These are phyloP conservation scores for Globisporangium lucens DNA, from an alignment of 352 stramenopile genomes.

Conservation along the genomic window DNA sequence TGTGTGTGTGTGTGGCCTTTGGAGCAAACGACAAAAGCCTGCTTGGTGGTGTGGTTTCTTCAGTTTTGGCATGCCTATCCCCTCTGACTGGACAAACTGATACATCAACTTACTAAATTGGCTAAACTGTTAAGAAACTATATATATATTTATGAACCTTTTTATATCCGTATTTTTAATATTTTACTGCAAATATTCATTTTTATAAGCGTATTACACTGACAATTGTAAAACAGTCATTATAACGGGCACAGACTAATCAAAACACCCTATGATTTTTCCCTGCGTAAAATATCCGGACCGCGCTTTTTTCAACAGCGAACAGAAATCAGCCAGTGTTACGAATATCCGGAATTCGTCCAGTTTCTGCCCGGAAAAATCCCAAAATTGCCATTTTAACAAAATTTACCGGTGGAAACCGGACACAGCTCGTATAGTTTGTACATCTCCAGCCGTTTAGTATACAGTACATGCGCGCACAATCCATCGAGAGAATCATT, in stretches of 20 bases:
- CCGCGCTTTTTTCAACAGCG: conserved; percentile 5
- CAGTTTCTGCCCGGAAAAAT: too few species aligned
- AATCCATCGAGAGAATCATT: conserved; percentile 6
- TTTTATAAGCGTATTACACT: neutral
- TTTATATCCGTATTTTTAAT: too few species aligned
- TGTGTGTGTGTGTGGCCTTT: neutral
- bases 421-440: neutral
- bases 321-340: conserved; percentile 3
- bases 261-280: neutral
- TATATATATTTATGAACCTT: neutral
- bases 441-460: neutral
- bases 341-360: too few species aligned
- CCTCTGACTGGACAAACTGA: neutral
- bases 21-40: neutral
- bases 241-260: neutral
- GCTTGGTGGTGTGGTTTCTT: too few species aligned
- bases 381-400: too few species aligned
- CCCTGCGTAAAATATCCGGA: neutral
- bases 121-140: too few species aligned
- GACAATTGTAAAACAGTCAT: too few species aligned
- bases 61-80: too few species aligned
- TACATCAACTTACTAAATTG: neutral
- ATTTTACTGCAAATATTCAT: too few species aligned
- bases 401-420: too few species aligned
- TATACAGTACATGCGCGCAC: neutral